These are phyloP conservation scores for Pulveroboletus sp. DNA, from an alignment of 768 basidiomycete genomes.

Conservation along the genomic window DNA sequence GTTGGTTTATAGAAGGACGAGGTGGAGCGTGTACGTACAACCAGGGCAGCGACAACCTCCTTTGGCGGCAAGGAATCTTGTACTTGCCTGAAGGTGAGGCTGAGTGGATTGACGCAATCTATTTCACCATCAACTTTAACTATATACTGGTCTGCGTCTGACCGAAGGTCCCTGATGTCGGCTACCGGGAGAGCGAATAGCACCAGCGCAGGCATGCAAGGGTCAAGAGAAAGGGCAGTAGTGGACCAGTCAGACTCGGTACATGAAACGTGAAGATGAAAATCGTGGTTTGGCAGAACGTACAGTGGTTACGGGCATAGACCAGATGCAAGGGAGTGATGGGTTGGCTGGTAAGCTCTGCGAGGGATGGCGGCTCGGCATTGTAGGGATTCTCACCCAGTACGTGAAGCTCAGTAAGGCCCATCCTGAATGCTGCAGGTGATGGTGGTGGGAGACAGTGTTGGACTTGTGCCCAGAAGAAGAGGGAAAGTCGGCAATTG, in stretches of 20 bases:
- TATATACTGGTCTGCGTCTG: slow-evolving; percentile 18
- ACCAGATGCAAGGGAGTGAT: slow-evolving; percentile 60
- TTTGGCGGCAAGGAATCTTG: slow-evolving; percentile 14
- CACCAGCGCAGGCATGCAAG: background rate
- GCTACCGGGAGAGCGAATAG: slow-evolving; percentile 13
- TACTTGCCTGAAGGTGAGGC: slow-evolving; percentile 19
- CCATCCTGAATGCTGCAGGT: slow-evolving; percentile 11
- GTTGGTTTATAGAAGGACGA: background rate
- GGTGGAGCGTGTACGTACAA: slow-evolving; percentile 35
- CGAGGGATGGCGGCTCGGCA: slow-evolving; percentile 60
- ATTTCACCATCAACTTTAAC: slow-evolving; percentile 28
- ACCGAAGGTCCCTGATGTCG: slow-evolving; percentile 21
- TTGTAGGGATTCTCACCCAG: slow-evolving; percentile 51
- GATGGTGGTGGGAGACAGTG: background rate
- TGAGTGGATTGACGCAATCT: slow-evolving; percentile 9
- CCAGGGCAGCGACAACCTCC: slow-evolving; percentile 48
- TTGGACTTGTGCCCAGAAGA: background rate
- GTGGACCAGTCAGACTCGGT: background rate
- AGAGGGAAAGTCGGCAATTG: background rate
- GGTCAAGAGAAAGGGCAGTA: background rate
- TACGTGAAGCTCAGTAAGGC: slow-evolving; percentile 15
- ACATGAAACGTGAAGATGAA: background rate
- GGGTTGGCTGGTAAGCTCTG: slow-evolving; percentile 41
- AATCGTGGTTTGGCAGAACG: slow-evolving; percentile 30
- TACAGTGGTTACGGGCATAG: slow-evolving; percentile 71